Base-by-base conservation (phyloP, 208 protist species). In the Trypanosoma caninum region DNA sequence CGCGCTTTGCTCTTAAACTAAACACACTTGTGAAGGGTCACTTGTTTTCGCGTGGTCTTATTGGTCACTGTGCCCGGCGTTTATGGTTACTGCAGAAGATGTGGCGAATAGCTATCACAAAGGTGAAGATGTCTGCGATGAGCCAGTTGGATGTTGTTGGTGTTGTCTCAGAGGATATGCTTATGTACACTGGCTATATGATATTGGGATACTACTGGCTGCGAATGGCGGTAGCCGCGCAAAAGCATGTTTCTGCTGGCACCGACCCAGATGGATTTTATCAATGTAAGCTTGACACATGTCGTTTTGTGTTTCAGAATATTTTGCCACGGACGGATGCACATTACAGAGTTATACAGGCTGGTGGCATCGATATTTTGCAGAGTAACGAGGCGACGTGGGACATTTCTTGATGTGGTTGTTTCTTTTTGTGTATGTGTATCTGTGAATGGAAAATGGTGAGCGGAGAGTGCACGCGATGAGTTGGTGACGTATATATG, bases 121-220 rank as follows among this genome's bases (percentile, higher is more conserved):
- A 74, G 45, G 78, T 95, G 33, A 81, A 60, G 6, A 46, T 78
- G 33, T 59, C 62, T 25, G 72, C 80, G 2, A 31, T 75, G 56
- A 72, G 59, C 34, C 68, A 93, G 63, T 57, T 53, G 20, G 78
- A 92, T 34, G 41, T 56, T 9, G 75, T 79, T 9, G 75, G 66
- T 0, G 72, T 76, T 3, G 58, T 80, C 2, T 77, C 80, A 28
- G 82, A 91, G 61, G 84, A 93, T 60, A 75, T 90, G 53, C 59
- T 95, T 33, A 87, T 93, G 80, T 88, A 77, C 76, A 75, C 81
- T 14, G 89, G 86, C 22, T 93, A 93, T 66, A 60, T 95, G 40
- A 69, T 71, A 0, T 72, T 95, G 0, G 83, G 73, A 13, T 88
- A 83, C 72, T 88, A 95, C 71, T 95, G 89, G 89, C 76, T 93